Percentiles rank a stretch among this genome's conserved stretches.
These are phyloP conservation scores for Aphanomyces cochlioides DNA, from an alignment of 352 stramenopile species.

Conservation along the genomic window DNA sequence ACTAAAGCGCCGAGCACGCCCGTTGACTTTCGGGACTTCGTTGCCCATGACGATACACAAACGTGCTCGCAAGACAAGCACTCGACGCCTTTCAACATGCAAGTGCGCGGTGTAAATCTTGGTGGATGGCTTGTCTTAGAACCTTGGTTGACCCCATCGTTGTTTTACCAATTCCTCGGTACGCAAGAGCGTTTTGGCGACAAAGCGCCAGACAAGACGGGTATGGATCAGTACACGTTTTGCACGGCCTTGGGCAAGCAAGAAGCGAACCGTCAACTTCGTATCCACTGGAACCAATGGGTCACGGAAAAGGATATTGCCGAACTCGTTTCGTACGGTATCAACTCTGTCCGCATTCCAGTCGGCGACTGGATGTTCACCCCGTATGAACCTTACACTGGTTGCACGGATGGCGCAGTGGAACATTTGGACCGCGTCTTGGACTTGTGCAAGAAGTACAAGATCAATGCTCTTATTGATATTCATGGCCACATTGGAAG, in stretches of 20 bases:
- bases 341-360: constrained; percentile 84
- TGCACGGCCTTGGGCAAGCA: constrained; percentile 76
- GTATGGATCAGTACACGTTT: constrained; percentile 93
- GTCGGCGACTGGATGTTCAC: constrained; percentile 95
- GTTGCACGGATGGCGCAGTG: constrained; percentile 89
- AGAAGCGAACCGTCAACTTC: constrained; percentile 92
- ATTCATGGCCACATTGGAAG: constrained; percentile 90
- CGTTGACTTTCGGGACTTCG: constrained; percentile 48
- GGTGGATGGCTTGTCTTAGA: constrained; percentile 95
- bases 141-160: constrained; percentile 92
- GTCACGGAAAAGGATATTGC: constrained; percentile 91
- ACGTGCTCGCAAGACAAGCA: constrained; percentile 65
- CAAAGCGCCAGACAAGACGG: constrained; percentile 75
- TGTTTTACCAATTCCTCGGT: constrained; percentile 96
- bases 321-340: constrained; percentile 69
- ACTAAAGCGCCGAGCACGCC: not conserved
- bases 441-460: constrained; percentile 81
- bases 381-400: constrained; percentile 90
- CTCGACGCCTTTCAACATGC: constrained; percentile 68
- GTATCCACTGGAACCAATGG: constrained; percentile 91
- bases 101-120: constrained; percentile 90
- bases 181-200: constrained; percentile 66
- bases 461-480: constrained; percentile 88
- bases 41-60: constrained; percentile 53
- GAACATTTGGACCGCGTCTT: constrained; percentile 88